Conservation (phyloP, 352 stramenopile genomes). For the Globisporangium nunn region DNA sequence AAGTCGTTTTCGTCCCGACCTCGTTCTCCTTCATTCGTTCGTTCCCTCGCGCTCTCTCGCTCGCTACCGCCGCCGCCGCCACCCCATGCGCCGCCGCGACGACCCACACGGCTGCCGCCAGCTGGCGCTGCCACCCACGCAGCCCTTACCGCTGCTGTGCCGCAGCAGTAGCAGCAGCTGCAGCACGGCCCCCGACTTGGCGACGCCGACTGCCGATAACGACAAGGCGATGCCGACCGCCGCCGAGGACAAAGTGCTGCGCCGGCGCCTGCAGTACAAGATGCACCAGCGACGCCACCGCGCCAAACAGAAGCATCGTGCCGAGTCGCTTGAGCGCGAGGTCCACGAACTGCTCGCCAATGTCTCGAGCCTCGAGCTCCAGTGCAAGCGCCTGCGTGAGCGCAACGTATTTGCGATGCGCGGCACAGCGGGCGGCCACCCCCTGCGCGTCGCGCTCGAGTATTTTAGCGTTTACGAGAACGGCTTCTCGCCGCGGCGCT, state of each 20-base stretch:
- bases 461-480: conserved; percentile 53
- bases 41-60: no score
- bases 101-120: no score
- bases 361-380: conserved; percentile 29
- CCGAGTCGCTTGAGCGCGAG: conserved; percentile 30
- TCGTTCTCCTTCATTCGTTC: no score
- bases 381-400: conserved; percentile 20
- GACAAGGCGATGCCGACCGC: background rate
- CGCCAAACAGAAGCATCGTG: conserved; percentile 54
- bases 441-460: conserved; percentile 31
- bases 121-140: no score
- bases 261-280: conserved; percentile 52
- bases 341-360: conserved; percentile 28
- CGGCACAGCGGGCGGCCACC: conserved; percentile 19
- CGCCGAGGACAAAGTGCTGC: conserved; percentile 30
- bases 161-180: background rate
- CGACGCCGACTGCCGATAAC: background rate
- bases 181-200: background rate
- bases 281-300: conserved; percentile 61
- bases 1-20: no score
- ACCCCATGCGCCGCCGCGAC: no score
- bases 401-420: conserved; percentile 29
- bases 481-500: conserved; percentile 21
- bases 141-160: no score
- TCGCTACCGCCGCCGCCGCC: no score